Evolutionary conservation across 805 yeast species (phyloP), one percentile per base, ranked within the genome.

Genomic region (Kuraishia molischiana): DNA sequence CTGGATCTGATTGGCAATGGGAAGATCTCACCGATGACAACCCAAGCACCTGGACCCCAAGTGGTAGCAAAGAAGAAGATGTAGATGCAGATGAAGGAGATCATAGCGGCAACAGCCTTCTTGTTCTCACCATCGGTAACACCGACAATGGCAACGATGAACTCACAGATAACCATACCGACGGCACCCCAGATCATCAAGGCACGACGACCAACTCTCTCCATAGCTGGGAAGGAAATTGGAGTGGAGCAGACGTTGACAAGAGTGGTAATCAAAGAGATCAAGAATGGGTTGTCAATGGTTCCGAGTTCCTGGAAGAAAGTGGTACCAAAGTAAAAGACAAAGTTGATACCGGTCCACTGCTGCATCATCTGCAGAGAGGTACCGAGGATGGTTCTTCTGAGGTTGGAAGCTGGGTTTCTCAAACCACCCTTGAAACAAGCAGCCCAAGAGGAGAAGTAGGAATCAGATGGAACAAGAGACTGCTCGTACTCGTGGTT

Each of bases 41-140:
- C 84, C 89, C 90, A 84, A 29, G 74, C 77, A 43, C 73, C 75
- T 29, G 92, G 87, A 55, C 90, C 90, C 90, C 92, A 85, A 19
- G 90, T 73, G 3, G 85, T 69, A 6, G 92, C 94, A 62, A 82
- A 81, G 55, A 79, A 78, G 39, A 79, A 77, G 47, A 85, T 79
- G 54, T 80, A 85, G 29, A 69, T 54, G 53, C 79, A 74, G 40
- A 72, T 63, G 50, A 74, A 67, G 8, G 62, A 40, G 43, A 60
- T 52, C 59, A 59, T 54, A 15, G 61, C 62, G 32, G 42, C 44
- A 39, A 53, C 59, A 20, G 62, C 54, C 15, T 44, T 41, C 2
- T 37, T 39, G 44, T 53, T 51, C 14, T 45, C 38, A 24, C 53
- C 56, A 38, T 56, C 58, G 24, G 47, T 45, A 29, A 51, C 48